Percentiles rank a stretch among this genome's conserved stretches.
These are phyloP conservation scores for Wallacemonas sp. DNA, from an alignment of 208 protist genomes.

Conservation along the genomic window DNA sequence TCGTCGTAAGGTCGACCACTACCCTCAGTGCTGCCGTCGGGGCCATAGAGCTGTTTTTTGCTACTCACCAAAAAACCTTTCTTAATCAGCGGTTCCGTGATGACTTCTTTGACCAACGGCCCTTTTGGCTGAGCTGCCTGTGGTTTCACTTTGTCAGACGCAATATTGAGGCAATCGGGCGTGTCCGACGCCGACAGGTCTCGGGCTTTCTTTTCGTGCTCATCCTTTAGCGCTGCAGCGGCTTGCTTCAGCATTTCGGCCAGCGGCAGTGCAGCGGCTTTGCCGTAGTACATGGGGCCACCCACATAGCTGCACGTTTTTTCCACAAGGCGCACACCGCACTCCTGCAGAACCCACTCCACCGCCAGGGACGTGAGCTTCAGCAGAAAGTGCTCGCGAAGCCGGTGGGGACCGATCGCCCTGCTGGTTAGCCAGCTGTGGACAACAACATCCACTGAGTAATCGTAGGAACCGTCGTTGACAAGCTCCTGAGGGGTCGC, in stretches of 20 bases:
- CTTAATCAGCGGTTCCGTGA: conserved; percentile 41
- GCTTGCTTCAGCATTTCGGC: conserved; percentile 22
- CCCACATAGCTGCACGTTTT: conserved; percentile 41
- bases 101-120: conserved; percentile 62
- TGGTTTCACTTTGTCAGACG: conserved; percentile 4
- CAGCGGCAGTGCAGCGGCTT: not conserved
- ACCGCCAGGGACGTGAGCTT: conserved; percentile 56
- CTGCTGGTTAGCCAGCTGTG: conserved; percentile 57
- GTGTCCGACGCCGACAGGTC: not conserved
- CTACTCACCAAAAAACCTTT: conserved; percentile 64
- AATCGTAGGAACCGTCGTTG: conserved; percentile 23
- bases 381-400: conserved; percentile 60
- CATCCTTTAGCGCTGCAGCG: conserved; percentile 14
- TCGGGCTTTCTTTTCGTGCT: conserved; percentile 10
- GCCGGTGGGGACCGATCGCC: conserved; percentile 30
- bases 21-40: conserved; percentile 55
- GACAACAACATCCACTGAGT: conserved; percentile 78
- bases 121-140: conserved; percentile 12
- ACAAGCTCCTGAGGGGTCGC: conserved; percentile 28
- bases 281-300: conserved; percentile 30
- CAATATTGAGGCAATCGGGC: conserved; percentile 9
- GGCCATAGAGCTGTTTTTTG: conserved; percentile 51
- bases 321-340: conserved; percentile 45
- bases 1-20: conserved; percentile 47
- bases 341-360: conserved; percentile 81